Evolutionary conservation across 108 stramenopile species (phyloP).

Genomic region (Mediolabrus comicus): DNA sequence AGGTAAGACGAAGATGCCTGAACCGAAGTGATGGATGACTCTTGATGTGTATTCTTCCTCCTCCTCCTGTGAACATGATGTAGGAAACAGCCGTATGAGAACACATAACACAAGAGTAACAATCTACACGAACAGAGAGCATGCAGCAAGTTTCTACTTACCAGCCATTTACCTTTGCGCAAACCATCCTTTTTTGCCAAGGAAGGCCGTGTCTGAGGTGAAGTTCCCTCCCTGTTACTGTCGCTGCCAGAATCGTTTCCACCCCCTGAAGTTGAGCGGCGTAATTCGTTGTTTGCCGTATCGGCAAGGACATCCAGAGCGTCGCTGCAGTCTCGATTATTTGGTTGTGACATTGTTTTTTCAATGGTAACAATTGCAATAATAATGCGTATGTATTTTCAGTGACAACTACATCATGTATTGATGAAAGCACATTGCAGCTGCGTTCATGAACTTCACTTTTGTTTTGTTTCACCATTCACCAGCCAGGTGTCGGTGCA

Average conservation of each 20-base stretch:
- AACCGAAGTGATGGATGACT: conserved; percentile 92
- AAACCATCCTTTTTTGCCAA: conserved; percentile 27
- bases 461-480: not conserved
- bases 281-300: conserved; percentile 21
- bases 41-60: conserved; percentile 89
- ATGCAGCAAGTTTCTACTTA: conserved; percentile 30
- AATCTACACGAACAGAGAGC: not conserved
- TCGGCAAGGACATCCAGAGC: conserved; percentile 26
- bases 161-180: conserved; percentile 86
- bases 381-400: no score
- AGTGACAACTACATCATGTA: no score
- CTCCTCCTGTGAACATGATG: conserved; percentile 52
- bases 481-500: not conserved
- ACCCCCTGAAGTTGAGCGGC: not conserved
- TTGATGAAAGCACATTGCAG: no score
- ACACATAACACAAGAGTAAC: not conserved
- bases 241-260: not conserved
- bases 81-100: not conserved
- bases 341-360: not conserved
- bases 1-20: conserved; percentile 85
- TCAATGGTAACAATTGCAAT: no score
- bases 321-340: not conserved
- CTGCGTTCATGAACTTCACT: no score
- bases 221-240: not conserved
- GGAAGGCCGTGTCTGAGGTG: no score